Conservation (phyloP, 768 basidiomycete species). For the Russula vinacea region DNA sequence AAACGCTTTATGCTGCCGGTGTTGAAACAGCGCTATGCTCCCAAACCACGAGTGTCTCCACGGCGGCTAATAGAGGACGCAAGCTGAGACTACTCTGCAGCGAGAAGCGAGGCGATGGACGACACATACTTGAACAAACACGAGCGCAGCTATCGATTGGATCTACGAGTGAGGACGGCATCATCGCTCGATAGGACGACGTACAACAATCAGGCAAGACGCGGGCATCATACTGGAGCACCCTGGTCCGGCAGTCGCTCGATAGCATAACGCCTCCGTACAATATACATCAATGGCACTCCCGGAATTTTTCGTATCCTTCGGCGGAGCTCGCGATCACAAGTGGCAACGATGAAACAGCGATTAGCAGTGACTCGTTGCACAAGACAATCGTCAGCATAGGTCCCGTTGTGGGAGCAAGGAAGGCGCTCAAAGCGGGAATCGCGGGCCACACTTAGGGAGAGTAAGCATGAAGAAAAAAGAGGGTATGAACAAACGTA, state of each 20-base stretch:
- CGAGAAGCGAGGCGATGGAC: background rate
- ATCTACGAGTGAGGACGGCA: background rate
- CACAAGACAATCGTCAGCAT: conserved; percentile 97
- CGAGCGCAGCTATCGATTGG: background rate
- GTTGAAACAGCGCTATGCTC: background rate
- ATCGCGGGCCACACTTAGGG: conserved; percentile 87
- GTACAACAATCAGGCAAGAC: background rate
- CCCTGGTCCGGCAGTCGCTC: conserved; percentile 94
- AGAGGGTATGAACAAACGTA: conserved; percentile 40
- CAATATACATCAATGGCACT: conserved; percentile 97
- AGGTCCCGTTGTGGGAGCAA: conserved; percentile 94
- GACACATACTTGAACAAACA: too few relatives aligned
- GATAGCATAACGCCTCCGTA: conserved; percentile 86
- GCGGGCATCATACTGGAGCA: conserved; percentile 47
- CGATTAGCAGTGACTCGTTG: conserved; percentile 93
- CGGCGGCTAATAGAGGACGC: background rate
- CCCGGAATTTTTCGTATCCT: conserved; percentile 91
- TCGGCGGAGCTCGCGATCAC: conserved; percentile 90
- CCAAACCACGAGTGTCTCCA: background rate
- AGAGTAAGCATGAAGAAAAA: conserved; percentile 2
- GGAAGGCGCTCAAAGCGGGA: conserved; percentile 92
- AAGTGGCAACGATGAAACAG: conserved; percentile 97
- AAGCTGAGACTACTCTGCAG: background rate
- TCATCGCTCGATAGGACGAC: background rate
- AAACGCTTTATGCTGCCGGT: background rate